Conservation (phyloP, 169 alveolate species). For the Plasmodium adleri region DNA sequence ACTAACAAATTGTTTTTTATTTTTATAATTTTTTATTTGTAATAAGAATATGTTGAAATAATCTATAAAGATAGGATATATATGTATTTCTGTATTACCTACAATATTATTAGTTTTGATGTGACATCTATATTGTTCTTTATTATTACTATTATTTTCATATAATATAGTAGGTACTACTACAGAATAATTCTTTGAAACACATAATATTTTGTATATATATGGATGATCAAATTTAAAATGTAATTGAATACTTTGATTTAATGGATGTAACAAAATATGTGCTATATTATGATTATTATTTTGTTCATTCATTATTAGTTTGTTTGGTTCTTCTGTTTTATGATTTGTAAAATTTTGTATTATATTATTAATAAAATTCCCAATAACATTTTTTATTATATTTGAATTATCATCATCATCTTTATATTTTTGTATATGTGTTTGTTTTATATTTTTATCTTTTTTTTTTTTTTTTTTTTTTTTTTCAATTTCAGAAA, state of each 20-base stretch:
- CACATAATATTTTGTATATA: slow-evolving; percentile 43
- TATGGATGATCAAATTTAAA: slow-evolving; percentile 40
- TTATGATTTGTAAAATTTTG: no score
- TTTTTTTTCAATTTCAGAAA: no score
- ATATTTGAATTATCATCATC: no score
- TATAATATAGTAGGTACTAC: neutral
- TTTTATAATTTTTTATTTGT: neutral
- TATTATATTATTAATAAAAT: no score
- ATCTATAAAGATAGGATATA: slow-evolving; percentile 62
- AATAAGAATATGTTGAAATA: slow-evolving; percentile 21
- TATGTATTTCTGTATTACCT: slow-evolving; percentile 30
- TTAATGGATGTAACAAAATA: slow-evolving; percentile 15
- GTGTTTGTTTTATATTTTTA: no score
- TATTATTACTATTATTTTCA: neutral
- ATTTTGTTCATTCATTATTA: no score
- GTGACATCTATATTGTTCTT: slow-evolving; percentile 8
- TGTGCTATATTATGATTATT: neutral
- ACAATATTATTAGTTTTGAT: slow-evolving; percentile 19
- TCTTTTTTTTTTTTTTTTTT: no score
- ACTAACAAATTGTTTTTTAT: neutral
- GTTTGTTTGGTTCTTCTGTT: no score
- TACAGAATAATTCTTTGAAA: slow-evolving; percentile 18
- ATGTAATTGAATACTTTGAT: slow-evolving; percentile 27
- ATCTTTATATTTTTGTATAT: no score
- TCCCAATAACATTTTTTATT: no score